A percentile compares a stretch with the other conserved stretches of the same genome.
phyloP scores from a whole-genome alignment of 805 yeast genomes.

The Monosporozyma siamensis region DNA sequence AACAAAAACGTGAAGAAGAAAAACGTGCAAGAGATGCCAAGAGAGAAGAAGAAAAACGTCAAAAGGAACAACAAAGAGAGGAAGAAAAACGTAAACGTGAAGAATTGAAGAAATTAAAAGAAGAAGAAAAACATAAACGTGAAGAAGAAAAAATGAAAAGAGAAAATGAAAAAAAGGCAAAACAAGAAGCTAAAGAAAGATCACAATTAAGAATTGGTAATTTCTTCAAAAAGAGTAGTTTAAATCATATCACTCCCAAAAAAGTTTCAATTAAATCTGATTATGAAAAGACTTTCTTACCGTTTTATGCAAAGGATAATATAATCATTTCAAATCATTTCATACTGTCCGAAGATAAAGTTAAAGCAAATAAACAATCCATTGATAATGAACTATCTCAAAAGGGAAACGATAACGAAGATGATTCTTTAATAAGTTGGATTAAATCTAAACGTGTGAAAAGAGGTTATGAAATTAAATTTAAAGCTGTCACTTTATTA shows the following conservation, averaged over 20 bases:
- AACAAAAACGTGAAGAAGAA: conserved; percentile 10
- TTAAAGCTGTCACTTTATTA: conserved; percentile 29
- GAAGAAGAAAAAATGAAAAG: conserved; percentile 15
- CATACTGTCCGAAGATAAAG: not conserved
- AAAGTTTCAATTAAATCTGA: conserved; percentile 21
- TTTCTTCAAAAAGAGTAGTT: conserved; percentile 26
- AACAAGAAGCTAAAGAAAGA: conserved; percentile 30
- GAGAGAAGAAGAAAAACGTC: conserved; percentile 15
- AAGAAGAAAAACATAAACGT: conserved; percentile 12
- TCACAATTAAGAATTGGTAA: conserved; percentile 33
- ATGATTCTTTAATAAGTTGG: conserved; percentile 12
- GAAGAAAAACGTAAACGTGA: conserved; percentile 28
- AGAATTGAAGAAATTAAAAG: conserved; percentile 17
- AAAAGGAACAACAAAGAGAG: conserved; percentile 9
- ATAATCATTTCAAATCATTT: conserved; percentile 16
- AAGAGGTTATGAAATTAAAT: conserved; percentile 23
- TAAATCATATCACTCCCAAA: conserved; percentile 20
- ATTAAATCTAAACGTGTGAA: conserved; percentile 9
- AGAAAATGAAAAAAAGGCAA: conserved; percentile 22
- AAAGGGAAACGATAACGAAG: too few relatives aligned
- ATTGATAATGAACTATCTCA: conserved; percentile 22
- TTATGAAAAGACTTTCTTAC: conserved; percentile 29
- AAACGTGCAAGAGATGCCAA: conserved; percentile 6
- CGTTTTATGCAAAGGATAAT: conserved; percentile 33
- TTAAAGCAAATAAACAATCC: not conserved